Base-by-base conservation (phyloP, 768 basidiomycete genomes). In the Tricholoma hemisulphureum region DNA sequence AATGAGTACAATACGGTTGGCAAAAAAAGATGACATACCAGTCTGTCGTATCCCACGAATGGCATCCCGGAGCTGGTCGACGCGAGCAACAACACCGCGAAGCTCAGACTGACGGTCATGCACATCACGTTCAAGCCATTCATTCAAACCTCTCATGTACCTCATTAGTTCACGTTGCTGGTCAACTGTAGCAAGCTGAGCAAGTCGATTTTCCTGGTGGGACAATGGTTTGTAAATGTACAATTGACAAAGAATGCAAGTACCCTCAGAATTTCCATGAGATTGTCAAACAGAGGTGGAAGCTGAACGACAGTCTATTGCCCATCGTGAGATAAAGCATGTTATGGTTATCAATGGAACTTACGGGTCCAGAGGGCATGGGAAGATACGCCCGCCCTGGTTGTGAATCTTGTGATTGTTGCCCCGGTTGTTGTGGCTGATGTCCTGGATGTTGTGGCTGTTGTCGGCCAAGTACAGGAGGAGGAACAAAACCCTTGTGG, bases 101-200 rank as follows among this genome's bases (percentile, higher is more conserved):
- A 93, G 72, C 66, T 92, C 91, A 3, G 81, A 77, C 60, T 91
- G 91, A 20, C 91, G 85, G 69, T 92, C 89, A 46, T 80, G 78
- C 0, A 91, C 89, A 68, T 93, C 92, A 31, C 85, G 81, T 56
- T 80, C 85, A 11, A 94, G 74, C 92, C 92, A 93, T 26, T 83
- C 80, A 60, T 93, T 94, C 31, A 93, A 73, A 1, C 77, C 81
- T 46, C 81, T 66, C 82, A 94, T 86, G 62, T 93, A 93, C 53
- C 87, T 75, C 83, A 89, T 89, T 50, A 91, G 73, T 67, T 89
- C 89, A 31, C 89, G 80, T 61, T 90, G 89, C 65, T 93, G 89
- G 43, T 89, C 86, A 10, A 91, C 80, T 23, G 87, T 86, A 0
- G 88, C 89, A 18, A 84, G 70, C 68, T 90, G 88, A 0, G 88